A percentile compares a stretch with the other conserved stretches of the same genome.
Evolutionary conservation across 140 eudicot species (phyloP).

Genomic region (Ambrosia hybrid): DNA sequence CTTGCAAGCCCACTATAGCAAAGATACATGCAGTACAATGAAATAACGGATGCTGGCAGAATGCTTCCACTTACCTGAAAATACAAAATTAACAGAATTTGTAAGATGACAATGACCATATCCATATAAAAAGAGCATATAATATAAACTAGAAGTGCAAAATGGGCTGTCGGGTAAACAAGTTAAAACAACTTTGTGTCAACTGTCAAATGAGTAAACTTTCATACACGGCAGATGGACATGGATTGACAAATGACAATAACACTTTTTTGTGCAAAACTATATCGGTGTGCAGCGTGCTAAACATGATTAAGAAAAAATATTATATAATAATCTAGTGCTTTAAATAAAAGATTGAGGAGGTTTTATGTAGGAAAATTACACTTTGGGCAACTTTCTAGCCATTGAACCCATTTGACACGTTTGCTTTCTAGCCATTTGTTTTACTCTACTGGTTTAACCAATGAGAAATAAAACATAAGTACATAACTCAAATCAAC

Average conservation of each 20-base stretch:
- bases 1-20: slow-evolving; percentile 97
- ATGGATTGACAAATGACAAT: background rate
- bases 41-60: slow-evolving; percentile 88
- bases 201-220: background rate
- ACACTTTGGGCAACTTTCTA: background rate
- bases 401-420: background rate
- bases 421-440: background rate
- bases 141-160: background rate
- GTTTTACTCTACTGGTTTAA: background rate
- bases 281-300: background rate
- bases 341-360: background rate
- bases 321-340: background rate
- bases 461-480: background rate
- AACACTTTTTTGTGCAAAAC: background rate
- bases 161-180: background rate
- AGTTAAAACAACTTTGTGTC: background rate
- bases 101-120: slow-evolving; percentile 1
- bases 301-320: background rate
- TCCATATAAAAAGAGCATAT: background rate
- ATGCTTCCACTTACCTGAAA: slow-evolving; percentile 89
- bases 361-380: background rate
- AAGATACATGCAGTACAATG: slow-evolving; percentile 84
- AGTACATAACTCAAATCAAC: slow-evolving; percentile 1
- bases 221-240: background rate
- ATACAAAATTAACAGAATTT: slow-evolving; percentile 2